Conservation (phyloP, 2,329 filamentous ascomycete species). For the Trichoderma citrinoviride region DNA sequence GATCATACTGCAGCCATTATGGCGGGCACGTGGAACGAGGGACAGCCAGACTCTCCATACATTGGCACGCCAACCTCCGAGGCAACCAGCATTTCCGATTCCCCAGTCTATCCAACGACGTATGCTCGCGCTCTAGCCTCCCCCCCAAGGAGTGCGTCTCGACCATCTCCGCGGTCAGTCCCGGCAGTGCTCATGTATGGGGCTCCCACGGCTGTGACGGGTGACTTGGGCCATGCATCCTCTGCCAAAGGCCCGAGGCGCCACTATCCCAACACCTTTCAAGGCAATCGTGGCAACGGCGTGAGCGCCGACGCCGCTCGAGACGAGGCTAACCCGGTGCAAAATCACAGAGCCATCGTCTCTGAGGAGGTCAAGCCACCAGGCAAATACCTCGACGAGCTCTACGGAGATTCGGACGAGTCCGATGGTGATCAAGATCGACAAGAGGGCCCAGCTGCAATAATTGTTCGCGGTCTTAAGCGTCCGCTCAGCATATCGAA, state of each 20-base stretch:
- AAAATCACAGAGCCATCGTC: not conserved
- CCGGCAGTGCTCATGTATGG: not conserved
- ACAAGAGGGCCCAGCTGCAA: not conserved
- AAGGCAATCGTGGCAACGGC: not conserved
- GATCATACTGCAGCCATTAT: constrained; percentile 56
- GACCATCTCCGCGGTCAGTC: not conserved
- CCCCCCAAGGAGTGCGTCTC: not conserved
- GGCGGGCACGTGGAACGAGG: constrained; percentile 61
- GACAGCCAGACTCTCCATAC: constrained; percentile 57
- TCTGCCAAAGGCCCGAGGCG: not conserved
- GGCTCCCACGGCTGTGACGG: not conserved
- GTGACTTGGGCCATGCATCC: not conserved
- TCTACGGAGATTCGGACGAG: constrained; percentile 4
- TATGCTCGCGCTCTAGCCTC: constrained; percentile 10
- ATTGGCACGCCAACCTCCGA: constrained; percentile 31
- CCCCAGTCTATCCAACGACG: constrained; percentile 18
- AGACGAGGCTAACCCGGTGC: not conserved
- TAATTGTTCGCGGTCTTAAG: constrained; percentile 36
- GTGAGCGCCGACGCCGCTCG: constrained; percentile 12
- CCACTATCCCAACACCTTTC: not conserved
- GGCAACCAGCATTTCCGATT: constrained; percentile 23
- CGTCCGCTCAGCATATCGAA: constrained; percentile 28
- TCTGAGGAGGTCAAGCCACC: not conserved
- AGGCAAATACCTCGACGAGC: not conserved
- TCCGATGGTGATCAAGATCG: constrained; percentile 18